These are phyloP conservation scores for Globisporangium okanoganense DNA, from an alignment of 352 stramenopile species.

Conservation along the genomic window DNA sequence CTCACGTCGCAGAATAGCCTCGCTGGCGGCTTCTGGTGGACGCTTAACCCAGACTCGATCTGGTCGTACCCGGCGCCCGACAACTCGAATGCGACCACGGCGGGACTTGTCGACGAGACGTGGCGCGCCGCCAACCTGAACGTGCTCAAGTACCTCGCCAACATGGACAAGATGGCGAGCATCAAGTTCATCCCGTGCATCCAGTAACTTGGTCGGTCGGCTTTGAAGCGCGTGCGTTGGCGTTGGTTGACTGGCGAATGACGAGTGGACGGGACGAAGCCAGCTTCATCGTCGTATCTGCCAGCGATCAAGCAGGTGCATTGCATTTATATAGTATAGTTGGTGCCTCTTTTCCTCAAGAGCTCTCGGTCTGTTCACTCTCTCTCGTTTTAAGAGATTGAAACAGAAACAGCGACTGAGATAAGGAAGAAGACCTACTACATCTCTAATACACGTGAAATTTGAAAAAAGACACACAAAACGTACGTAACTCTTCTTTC, in stretches of 20 bases:
- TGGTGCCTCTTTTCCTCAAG: background rate
- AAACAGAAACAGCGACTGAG: background rate
- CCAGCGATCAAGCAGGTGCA: background rate
- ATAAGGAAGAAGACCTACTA: background rate
- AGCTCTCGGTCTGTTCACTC: background rate
- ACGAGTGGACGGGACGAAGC: background rate
- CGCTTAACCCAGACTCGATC: slow-evolving; percentile 72
- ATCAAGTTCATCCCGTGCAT: slow-evolving; percentile 69
- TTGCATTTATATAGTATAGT: slow-evolving; percentile 14
- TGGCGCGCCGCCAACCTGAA: slow-evolving; percentile 75
- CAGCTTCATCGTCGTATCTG: background rate
- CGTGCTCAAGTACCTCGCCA: slow-evolving; percentile 46
- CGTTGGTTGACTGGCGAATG: background rate
- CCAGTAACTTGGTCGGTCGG: slow-evolving; percentile 13
- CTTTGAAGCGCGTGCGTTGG: background rate
- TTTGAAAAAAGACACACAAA: slow-evolving; percentile 1
- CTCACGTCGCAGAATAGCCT: slow-evolving; percentile 41
- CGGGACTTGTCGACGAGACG: slow-evolving; percentile 66
- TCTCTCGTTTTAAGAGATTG: background rate
- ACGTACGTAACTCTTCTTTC: slow-evolving; percentile 2
- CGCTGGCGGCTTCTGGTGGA: slow-evolving; percentile 77
- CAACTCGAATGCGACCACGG: slow-evolving; percentile 38
- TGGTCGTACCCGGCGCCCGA: slow-evolving; percentile 79
- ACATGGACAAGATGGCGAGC: slow-evolving; percentile 66
- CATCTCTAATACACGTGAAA: slow-evolving; percentile 2